phyloP scores from a whole-genome alignment of 2,329 filamentous ascomycete genomes.

The Botrytis fabae region DNA sequence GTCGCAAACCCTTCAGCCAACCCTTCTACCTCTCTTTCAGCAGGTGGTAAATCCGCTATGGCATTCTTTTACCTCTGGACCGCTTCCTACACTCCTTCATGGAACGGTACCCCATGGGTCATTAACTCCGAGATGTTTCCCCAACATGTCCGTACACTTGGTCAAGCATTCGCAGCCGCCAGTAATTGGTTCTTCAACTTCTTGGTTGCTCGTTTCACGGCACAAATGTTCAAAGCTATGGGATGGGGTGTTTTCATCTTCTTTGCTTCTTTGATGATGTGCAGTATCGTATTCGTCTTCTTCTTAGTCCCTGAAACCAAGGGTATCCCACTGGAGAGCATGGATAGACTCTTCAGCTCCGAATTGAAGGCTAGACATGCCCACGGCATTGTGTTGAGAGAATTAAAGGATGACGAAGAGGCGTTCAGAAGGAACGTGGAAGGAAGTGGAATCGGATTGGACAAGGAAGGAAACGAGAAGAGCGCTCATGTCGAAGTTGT shows the following conservation, averaged over 20 bases:
- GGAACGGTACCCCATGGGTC: constrained; percentile 38
- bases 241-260: constrained; percentile 69
- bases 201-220: constrained; percentile 66
- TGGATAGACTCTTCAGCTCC: constrained; percentile 60
- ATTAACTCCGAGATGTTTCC: constrained; percentile 38
- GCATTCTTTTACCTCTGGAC: constrained; percentile 78
- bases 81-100: constrained; percentile 36
- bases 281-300: constrained; percentile 59
- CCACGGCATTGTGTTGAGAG: constrained; percentile 34
- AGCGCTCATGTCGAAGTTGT: constrained; percentile 20
- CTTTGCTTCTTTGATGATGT: constrained; percentile 63
- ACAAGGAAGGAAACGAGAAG: constrained; percentile 29
- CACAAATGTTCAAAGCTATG: constrained; percentile 61
- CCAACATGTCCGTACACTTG: constrained; percentile 66
- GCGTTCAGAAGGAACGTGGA: constrained; percentile 26
- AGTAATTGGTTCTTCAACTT: constrained; percentile 72
- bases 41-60: constrained; percentile 57
- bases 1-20: constrained; percentile 44
- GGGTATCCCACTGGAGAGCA: constrained; percentile 62
- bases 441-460: constrained; percentile 25
- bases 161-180: constrained; percentile 69
- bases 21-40: constrained; percentile 32
- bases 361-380: constrained; percentile 31
- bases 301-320: constrained; percentile 68
- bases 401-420: constrained; percentile 35